A percentile compares a stretch with the other conserved stretches of the same genome.
phyloP scores from a whole-genome alignment of 2,329 filamentous ascomycete genomes.

The Colletotrichum coccodes region DNA sequence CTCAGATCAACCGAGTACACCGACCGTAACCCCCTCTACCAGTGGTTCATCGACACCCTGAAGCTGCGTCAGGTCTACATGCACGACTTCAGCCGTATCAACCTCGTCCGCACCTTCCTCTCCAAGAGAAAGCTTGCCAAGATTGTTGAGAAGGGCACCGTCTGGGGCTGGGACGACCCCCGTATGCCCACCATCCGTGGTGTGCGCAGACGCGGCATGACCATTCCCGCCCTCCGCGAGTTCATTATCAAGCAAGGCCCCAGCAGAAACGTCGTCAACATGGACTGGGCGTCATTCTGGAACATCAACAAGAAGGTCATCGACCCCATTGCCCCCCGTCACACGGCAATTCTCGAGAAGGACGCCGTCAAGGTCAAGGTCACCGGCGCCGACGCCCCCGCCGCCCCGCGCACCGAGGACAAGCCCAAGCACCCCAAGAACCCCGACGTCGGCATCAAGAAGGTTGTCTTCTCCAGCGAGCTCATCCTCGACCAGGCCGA shows the following conservation, averaged over 20 bases:
- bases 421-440: constrained; percentile 94
- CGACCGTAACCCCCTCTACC: constrained; percentile 86
- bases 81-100: constrained; percentile 87
- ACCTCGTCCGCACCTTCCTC: constrained; percentile 84
- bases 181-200: constrained; percentile 88
- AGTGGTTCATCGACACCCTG: constrained; percentile 83
- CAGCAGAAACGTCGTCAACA: constrained; percentile 83
- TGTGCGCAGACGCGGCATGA: constrained; percentile 82
- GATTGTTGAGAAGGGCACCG: constrained; percentile 79
- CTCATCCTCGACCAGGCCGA: constrained; percentile 90
- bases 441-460: constrained; percentile 83
- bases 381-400: constrained; percentile 73
- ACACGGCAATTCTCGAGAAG: constrained; percentile 78
- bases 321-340: constrained; percentile 78
- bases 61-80: constrained; percentile 81
- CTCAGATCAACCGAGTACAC: constrained; percentile 88
- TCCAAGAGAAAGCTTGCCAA: constrained; percentile 90
- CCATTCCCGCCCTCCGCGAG: constrained; percentile 80
- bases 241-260: constrained; percentile 89
- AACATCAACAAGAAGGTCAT: constrained; percentile 84
- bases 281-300: constrained; percentile 85
- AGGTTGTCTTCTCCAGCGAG: constrained; percentile 80
- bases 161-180: constrained; percentile 88
- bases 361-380: constrained; percentile 78
- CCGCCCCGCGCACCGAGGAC: constrained; percentile 72